A percentile compares a stretch with the other conserved stretches of the same genome.
phyloP scores from a whole-genome alignment of 352 stramenopile species.

The Saprolegnia parasitica region DNA sequence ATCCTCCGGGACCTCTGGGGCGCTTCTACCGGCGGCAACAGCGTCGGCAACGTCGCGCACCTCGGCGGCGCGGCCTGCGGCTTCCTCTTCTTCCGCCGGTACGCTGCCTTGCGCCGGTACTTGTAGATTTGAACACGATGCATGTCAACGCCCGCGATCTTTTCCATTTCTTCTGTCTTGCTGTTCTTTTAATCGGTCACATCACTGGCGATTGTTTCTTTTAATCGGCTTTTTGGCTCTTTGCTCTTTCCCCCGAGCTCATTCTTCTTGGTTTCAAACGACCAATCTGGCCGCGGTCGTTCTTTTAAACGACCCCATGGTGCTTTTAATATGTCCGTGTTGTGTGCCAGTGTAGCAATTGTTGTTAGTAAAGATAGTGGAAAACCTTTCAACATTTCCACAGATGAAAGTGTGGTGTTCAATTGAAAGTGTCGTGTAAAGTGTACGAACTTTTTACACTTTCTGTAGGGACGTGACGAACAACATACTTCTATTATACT shows the following conservation, averaged over 20 bases:
- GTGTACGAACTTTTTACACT: neutral
- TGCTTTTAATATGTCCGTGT: too few relatives aligned
- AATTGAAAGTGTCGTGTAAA: constrained; percentile 1
- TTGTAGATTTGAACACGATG: constrained; percentile 3
- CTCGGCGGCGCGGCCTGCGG: constrained; percentile 60
- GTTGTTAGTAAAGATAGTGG: too few relatives aligned
- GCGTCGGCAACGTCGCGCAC: constrained; percentile 72
- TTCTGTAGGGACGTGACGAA: neutral
- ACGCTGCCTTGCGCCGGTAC: constrained; percentile 8
- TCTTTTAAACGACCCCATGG: too few relatives aligned
- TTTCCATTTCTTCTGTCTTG: neutral
- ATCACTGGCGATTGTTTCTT: neutral
- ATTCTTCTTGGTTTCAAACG: too few relatives aligned
- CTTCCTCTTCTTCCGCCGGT: constrained; percentile 47
- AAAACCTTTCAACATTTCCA: too few relatives aligned
- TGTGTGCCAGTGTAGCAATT: too few relatives aligned
- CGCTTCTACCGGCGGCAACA: constrained; percentile 40
- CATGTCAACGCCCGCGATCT: too few relatives aligned
- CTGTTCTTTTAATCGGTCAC: neutral
- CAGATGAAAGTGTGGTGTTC: too few relatives aligned
- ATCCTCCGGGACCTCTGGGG: constrained; percentile 70
- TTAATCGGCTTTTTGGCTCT: too few relatives aligned
- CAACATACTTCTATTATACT: constrained; percentile 26
- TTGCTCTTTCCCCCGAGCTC: too few relatives aligned
- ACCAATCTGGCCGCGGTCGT: too few relatives aligned